Conservation (phyloP, 257 asterid genomes). For the Scutellaria minor region DNA sequence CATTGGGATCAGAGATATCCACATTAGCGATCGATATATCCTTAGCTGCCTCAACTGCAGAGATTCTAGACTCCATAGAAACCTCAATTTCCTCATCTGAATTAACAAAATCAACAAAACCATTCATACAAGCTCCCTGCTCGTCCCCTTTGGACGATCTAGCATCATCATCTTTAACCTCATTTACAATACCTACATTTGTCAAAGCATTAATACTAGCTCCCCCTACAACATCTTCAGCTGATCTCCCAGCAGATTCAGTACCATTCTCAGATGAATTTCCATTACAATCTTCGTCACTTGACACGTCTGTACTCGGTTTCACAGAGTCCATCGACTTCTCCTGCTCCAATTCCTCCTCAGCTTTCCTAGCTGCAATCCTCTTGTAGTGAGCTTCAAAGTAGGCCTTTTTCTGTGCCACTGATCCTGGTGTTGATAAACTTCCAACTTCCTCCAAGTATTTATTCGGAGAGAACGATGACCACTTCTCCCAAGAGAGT, state of each 20-base stretch:
- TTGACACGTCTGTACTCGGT: slow-evolving; percentile 38
- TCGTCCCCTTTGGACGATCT: slow-evolving; percentile 34
- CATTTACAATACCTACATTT: slow-evolving; percentile 32
- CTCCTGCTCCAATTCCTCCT: slow-evolving; percentile 77
- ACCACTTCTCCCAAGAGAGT: slow-evolving; percentile 97
- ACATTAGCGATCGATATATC: slow-evolving; percentile 37
- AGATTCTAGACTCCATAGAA: slow-evolving; percentile 39
- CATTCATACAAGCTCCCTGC: slow-evolving; percentile 24
- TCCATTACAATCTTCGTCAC: slow-evolving; percentile 33
- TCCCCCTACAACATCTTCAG: slow-evolving; percentile 42
- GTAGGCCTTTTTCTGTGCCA: slow-evolving; percentile 90
- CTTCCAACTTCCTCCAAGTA: slow-evolving; percentile 92
- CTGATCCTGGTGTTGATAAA: slow-evolving; percentile 90
- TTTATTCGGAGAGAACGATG: slow-evolving; percentile 88
- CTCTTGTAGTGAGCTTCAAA: slow-evolving; percentile 95
- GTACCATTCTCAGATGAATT: slow-evolving; percentile 31
- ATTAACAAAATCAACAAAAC: not conserved
- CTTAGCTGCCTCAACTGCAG: slow-evolving; percentile 37
- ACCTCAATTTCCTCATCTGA: slow-evolving; percentile 36
- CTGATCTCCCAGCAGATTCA: slow-evolving; percentile 35
- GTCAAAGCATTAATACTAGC: slow-evolving; percentile 18
- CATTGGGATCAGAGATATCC: slow-evolving; percentile 39
- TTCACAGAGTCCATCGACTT: slow-evolving; percentile 34
- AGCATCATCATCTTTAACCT: slow-evolving; percentile 33
- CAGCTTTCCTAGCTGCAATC: slow-evolving; percentile 81